Percentiles rank a stretch among this genome's conserved stretches.
These are phyloP conservation scores for Chlorella sp. DNA, from an alignment of 139 green algal genomes.

Conservation along the genomic window DNA sequence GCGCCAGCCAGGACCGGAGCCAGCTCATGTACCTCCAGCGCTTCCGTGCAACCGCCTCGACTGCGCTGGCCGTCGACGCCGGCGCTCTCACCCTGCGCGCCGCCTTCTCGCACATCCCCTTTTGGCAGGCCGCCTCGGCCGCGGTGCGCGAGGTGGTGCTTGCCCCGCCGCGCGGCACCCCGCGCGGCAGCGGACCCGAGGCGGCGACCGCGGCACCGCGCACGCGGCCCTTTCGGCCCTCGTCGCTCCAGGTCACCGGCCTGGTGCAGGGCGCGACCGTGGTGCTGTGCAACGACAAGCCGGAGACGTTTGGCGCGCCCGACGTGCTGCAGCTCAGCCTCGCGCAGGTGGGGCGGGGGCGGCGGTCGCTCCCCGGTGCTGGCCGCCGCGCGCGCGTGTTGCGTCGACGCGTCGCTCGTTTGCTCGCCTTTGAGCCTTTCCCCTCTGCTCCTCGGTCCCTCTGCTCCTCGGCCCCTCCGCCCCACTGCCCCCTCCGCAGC, in stretches of 20 bases:
- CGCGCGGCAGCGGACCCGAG: not conserved
- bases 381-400: no score
- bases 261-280: conserved; percentile 38
- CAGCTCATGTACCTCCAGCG: conserved; percentile 34
- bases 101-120: conserved; percentile 72
- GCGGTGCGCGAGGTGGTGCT: conserved; percentile 35
- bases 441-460: no score
- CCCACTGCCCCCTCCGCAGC: no score
- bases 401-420: no score
- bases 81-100: conserved; percentile 51
- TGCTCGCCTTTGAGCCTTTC: no score
- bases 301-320: conserved; percentile 79
- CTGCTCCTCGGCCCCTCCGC: no score
- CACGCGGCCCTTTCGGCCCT: conserved; percentile 40
- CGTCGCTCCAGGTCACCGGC: conserved; percentile 34
- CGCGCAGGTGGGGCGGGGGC: conserved; percentile 17
- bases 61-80: conserved; percentile 42
- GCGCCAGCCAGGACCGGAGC: conserved; percentile 21
- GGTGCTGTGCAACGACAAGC: conserved; percentile 87
- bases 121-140: conserved; percentile 53
- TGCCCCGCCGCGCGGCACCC: not conserved
- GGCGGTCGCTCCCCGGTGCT: no score
- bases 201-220: not conserved
- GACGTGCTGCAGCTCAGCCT: conserved; percentile 72
- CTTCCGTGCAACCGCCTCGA: conserved; percentile 22